Evolutionary conservation across 2,329 filamentous ascomycete species (phyloP).

Genomic region (Talaromyces pinophilus): DNA sequence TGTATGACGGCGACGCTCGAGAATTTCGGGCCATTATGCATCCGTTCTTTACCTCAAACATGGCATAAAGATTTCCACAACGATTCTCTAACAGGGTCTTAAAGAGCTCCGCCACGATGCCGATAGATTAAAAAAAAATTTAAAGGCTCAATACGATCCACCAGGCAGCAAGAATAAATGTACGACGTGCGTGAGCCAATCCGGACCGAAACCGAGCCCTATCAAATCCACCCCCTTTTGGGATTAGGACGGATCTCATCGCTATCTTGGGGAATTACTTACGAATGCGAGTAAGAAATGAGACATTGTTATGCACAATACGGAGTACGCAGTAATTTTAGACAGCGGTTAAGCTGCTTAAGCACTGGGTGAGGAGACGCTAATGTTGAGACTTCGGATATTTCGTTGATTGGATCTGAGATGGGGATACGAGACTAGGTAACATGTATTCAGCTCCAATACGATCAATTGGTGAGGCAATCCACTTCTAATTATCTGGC

Average conservation of each 20-base stretch:
- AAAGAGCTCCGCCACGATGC: neutral
- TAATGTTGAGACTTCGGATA: neutral
- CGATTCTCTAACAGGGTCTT: neutral
- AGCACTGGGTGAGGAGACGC: neutral
- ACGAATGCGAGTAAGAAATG: neutral
- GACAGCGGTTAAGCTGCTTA: neutral
- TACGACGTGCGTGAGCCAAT: neutral
- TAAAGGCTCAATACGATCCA: neutral
- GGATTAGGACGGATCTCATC: neutral
- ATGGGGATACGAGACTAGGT: neutral
- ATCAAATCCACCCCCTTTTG: neutral
- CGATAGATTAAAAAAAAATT: neutral
- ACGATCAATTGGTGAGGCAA: neutral
- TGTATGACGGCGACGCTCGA: neutral
- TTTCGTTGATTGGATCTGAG: neutral
- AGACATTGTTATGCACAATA: neutral
- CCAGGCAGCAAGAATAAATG: neutral
- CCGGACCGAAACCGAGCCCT: neutral
- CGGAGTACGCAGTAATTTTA: neutral
- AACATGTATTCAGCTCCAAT: neutral
- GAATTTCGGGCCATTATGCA: neutral
- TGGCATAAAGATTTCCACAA: neutral
- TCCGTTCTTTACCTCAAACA: neutral
- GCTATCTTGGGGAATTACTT: neutral
- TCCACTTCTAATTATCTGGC: neutral